Percentiles rank a stretch among this genome's conserved stretches.
Evolutionary conservation across 192 early-diverging fungal species (phyloP).

Genomic region (Backusella parvicylindrica): DNA sequence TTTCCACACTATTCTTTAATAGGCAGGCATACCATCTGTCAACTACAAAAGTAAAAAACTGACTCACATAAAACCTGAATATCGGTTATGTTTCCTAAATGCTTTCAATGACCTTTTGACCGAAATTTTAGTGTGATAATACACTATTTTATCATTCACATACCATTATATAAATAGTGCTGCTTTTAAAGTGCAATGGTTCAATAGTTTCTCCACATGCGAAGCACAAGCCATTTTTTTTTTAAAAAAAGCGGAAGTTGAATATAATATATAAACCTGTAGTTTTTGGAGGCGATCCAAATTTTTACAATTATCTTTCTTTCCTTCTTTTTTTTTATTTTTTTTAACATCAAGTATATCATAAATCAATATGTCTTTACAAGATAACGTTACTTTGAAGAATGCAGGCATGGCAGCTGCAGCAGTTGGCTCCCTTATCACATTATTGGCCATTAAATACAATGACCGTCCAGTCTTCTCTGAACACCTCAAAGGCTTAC

Average conservation of each 20-base stretch:
- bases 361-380: background rate
- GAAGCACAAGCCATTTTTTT: too few relatives aligned
- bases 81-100: background rate
- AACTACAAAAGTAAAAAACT: background rate
- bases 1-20: too few relatives aligned
- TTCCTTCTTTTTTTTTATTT: background rate
- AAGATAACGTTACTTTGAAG: background rate
- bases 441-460: conserved; percentile 17
- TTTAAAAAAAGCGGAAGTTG: background rate
- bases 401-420: background rate
- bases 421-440: background rate
- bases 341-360: background rate
- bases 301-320: background rate
- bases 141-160: background rate
- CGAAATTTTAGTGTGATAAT: background rate
- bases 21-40: too few relatives aligned
- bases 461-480: conserved; percentile 24
- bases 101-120: background rate
- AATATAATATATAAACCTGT: background rate
- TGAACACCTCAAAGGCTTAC: conserved; percentile 1
- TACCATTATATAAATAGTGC: background rate
- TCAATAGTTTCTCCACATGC: background rate
- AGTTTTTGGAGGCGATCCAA: too few relatives aligned
- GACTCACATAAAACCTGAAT: background rate
- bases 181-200: background rate